phyloP scores from a whole-genome alignment of 2,329 filamentous ascomycete species.

The Piedraia hortae region DNA sequence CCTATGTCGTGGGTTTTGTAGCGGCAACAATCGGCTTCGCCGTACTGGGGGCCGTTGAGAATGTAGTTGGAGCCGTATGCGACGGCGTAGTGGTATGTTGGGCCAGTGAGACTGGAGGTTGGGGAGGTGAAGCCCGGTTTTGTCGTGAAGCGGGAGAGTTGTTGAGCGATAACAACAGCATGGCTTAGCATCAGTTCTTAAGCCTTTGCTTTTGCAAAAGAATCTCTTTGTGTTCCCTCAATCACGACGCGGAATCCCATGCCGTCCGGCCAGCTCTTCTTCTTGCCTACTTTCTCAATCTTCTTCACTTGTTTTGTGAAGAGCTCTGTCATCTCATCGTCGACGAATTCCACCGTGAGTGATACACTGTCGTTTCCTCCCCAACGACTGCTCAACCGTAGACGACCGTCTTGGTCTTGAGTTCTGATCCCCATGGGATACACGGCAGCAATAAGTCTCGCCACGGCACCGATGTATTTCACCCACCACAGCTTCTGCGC shows the following conservation, averaged over 20 bases:
- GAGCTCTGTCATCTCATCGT: too few species aligned
- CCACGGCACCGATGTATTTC: slow-evolving; percentile 33
- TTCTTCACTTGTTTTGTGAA: too few species aligned
- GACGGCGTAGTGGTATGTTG: slow-evolving; percentile 60
- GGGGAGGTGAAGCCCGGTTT: slow-evolving; percentile 41
- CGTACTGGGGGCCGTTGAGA: slow-evolving; percentile 30
- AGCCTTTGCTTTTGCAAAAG: neutral
- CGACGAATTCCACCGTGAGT: too few species aligned
- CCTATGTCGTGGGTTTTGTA: slow-evolving; percentile 76
- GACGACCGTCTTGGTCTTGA: slow-evolving; percentile 13
- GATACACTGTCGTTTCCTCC: neutral
- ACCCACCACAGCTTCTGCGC: slow-evolving; percentile 35
- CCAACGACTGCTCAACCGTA: slow-evolving; percentile 18
- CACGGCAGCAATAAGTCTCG: slow-evolving; percentile 27
- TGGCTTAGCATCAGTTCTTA: too few species aligned
- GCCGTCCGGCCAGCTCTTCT: too few species aligned
- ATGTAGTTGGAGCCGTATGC: slow-evolving; percentile 13
- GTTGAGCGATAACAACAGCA: slow-evolving; percentile 37
- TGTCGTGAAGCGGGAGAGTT: slow-evolving; percentile 76
- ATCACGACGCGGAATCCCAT: too few species aligned
- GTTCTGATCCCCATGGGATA: slow-evolving; percentile 30
- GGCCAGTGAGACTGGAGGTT: slow-evolving; percentile 52
- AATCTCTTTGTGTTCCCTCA: neutral
- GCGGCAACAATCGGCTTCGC: slow-evolving; percentile 90
- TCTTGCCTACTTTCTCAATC: too few species aligned